These are phyloP conservation scores for Calonectria multiphialidica DNA, from an alignment of 2,329 filamentous ascomycete species.

Conservation along the genomic window DNA sequence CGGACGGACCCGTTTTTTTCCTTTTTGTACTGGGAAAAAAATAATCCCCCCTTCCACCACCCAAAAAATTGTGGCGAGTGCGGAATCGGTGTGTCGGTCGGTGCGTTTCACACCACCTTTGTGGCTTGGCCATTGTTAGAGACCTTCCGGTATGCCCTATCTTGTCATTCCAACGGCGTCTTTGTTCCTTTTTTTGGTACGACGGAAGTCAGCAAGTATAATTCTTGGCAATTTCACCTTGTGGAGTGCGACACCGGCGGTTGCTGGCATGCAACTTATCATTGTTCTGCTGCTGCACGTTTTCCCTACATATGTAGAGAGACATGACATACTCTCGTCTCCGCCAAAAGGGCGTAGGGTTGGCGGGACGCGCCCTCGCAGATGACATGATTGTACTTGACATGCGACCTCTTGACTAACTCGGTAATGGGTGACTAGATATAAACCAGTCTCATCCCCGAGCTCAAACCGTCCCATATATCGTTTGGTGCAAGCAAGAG, in stretches of 20 bases:
- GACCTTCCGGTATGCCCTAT: conserved; percentile 11
- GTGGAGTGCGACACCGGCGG: not conserved
- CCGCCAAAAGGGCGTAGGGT: not conserved
- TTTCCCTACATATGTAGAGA: not conserved
- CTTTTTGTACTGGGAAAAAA: not conserved
- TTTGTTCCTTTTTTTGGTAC: not conserved
- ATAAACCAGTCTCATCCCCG: not conserved
- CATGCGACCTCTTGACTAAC: not conserved
- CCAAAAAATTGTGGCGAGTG: conserved; percentile 4
- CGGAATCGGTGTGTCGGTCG: not conserved
- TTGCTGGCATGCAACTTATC: not conserved
- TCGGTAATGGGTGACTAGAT: not conserved
- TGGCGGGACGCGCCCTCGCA: not conserved
- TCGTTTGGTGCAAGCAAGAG: not conserved
- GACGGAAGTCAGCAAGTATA: not conserved
- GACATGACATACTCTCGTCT: not conserved
- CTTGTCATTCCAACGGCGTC: not conserved
- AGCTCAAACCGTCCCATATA: not conserved
- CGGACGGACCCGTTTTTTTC: conserved; percentile 5
- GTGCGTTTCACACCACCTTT: not conserved
- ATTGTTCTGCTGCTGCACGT: not conserved
- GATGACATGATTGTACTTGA: conserved; percentile 2
- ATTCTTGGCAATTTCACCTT: not conserved
- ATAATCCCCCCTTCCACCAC: no score
- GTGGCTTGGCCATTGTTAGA: conserved; percentile 7